Conservation (phyloP, 352 stramenopile genomes). For the Aphanomyces cochlioides region DNA sequence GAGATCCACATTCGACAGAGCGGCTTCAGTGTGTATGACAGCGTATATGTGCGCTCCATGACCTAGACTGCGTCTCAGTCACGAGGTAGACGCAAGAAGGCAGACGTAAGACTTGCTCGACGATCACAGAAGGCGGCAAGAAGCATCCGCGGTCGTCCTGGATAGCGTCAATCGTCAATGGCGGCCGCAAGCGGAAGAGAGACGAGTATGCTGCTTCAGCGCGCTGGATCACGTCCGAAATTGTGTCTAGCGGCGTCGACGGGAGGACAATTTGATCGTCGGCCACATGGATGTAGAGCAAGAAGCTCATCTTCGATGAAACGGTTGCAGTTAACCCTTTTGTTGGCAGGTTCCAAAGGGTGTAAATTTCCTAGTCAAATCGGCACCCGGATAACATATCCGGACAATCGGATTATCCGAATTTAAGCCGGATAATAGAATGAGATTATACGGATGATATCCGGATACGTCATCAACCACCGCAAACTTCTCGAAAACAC, state of each 20-base stretch:
- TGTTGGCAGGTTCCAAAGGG: no score
- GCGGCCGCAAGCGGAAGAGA: conserved; percentile 13
- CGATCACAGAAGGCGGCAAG: background rate
- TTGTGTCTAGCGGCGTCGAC: background rate
- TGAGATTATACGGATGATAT: background rate
- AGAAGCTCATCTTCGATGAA: background rate
- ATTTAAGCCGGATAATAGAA: no score
- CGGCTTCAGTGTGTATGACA: background rate
- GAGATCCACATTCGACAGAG: background rate
- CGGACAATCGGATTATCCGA: no score
- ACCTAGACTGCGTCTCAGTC: background rate
- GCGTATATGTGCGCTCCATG: conserved; percentile 3
- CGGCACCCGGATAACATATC: no score
- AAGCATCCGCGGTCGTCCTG: conserved; percentile 14
- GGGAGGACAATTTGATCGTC: conserved; percentile 19
- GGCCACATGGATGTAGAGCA: conserved; percentile 18
- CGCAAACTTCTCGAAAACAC: conserved; percentile 5
- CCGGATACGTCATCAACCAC: conserved; percentile 1
- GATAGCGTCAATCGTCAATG: conserved; percentile 8
- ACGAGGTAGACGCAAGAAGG: background rate
- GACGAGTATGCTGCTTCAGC: conserved; percentile 21
- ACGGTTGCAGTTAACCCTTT: background rate
- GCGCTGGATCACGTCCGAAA: background rate
- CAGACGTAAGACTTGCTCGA: conserved; percentile 6
- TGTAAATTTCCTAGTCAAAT: no score